A percentile compares a stretch with the other conserved stretches of the same genome.
Evolutionary conservation across 1,284 basidiomycete species (phyloP).

Genomic region (Cronartium quercuum): DNA sequence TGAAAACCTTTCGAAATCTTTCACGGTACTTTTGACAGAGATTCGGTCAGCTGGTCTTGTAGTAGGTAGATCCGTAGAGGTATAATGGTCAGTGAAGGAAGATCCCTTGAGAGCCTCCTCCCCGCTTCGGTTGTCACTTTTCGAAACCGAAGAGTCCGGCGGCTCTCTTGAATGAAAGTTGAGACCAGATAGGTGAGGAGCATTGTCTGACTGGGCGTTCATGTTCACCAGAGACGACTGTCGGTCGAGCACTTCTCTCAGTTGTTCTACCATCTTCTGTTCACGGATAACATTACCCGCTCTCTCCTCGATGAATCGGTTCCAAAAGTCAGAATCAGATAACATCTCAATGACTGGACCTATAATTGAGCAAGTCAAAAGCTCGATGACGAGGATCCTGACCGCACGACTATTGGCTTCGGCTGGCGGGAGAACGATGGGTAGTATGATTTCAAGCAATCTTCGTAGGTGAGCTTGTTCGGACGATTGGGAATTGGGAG

Average conservation of each 20-base stretch:
- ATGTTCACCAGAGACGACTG: constrained; percentile 41
- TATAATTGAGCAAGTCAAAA: constrained; percentile 72
- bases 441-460: constrained; percentile 65
- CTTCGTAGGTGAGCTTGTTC: constrained; percentile 76
- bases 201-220: constrained; percentile 28
- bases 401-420: constrained; percentile 68
- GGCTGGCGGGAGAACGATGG: constrained; percentile 65
- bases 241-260: constrained; percentile 53
- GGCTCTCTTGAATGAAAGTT: neutral
- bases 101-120: neutral
- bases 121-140: neutral
- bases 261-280: constrained; percentile 60
- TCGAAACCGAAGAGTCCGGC: constrained; percentile 39
- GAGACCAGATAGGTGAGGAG: neutral
- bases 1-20: constrained; percentile 82
- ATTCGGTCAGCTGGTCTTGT: constrained; percentile 40
- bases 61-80: neutral
- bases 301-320: constrained; percentile 80
- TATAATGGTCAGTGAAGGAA: neutral
- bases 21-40: constrained; percentile 50
- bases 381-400: constrained; percentile 68
- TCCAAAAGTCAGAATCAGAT: constrained; percentile 94
- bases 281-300: constrained; percentile 82
- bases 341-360: constrained; percentile 85
- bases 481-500: constrained; percentile 76